phyloP scores from a whole-genome alignment of 257 asterid species.

The Solanum pinnatisectum region DNA sequence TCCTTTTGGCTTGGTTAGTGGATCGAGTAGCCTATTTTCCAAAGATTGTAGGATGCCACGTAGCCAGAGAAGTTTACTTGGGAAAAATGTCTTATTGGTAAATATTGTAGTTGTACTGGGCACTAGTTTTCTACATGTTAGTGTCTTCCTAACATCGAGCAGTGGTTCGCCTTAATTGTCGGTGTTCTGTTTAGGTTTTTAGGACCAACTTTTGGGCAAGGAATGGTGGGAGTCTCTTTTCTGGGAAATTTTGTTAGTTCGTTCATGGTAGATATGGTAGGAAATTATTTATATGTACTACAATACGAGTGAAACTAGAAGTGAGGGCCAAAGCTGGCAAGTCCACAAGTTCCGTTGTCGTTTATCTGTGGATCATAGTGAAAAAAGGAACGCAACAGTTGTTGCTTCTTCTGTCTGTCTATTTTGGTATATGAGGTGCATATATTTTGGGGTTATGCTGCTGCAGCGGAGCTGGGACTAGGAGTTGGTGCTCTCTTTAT shows the following conservation, averaged over 20 bases:
- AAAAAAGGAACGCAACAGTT: constrained; percentile 19
- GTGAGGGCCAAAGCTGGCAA: constrained; percentile 14
- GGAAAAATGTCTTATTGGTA: background rate
- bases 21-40: background rate
- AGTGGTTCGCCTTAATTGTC: background rate
- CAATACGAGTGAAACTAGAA: background rate
- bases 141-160: background rate
- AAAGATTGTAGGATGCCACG: background rate
- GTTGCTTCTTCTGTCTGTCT: constrained; percentile 20
- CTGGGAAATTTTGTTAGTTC: background rate
- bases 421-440: constrained; percentile 17
- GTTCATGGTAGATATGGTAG: background rate
- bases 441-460: constrained; percentile 28
- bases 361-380: constrained; percentile 17
- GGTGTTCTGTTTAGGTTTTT: background rate
- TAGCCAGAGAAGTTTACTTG: background rate
- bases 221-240: background rate
- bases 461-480: constrained; percentile 46
- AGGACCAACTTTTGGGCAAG: background rate
- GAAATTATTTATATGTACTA: background rate
- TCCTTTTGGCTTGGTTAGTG: background rate
- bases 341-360: constrained; percentile 6
- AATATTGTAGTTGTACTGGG: background rate
- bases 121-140: background rate
- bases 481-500: constrained; percentile 40